Conservation (phyloP, 2,329 filamentous ascomycete genomes). For the Paecilomyces dactylethromorphus region DNA sequence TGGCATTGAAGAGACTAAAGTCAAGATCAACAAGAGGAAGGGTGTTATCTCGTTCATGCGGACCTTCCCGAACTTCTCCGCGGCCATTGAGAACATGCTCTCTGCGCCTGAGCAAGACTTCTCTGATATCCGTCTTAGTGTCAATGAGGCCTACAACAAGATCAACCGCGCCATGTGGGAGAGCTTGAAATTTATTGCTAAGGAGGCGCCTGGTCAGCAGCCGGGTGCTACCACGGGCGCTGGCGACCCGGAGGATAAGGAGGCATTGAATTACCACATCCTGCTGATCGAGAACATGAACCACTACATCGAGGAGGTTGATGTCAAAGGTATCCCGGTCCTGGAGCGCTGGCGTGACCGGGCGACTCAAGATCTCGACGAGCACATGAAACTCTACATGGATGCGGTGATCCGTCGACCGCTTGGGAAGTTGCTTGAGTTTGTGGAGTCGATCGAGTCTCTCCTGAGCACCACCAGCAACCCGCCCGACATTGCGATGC, state of each 20-base stretch:
- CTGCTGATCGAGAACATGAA: conserved; percentile 98
- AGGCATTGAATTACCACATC: conserved; percentile 94
- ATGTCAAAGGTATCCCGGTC: conserved; percentile 64
- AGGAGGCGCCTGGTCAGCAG: conserved; percentile 57
- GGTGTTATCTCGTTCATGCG: conserved; percentile 94
- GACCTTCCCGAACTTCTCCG: conserved; percentile 81
- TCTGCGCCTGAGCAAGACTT: conserved; percentile 47
- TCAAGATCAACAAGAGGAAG: conserved; percentile 98
- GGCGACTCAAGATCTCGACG: conserved; percentile 69
- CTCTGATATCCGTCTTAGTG: conserved; percentile 64
- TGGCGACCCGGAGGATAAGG: conserved; percentile 81
- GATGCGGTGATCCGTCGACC: conserved; percentile 82
- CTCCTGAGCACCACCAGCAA: conserved; percentile 54
- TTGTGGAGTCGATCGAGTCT: conserved; percentile 80
- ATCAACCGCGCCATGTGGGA: conserved; percentile 97
- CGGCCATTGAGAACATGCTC: conserved; percentile 78
- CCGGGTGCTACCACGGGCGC: conserved; percentile 40
- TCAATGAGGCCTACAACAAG: conserved; percentile 81
- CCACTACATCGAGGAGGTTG: conserved; percentile 88
- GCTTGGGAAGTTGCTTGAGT: conserved; percentile 83
- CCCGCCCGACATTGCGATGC: conserved; percentile 60
- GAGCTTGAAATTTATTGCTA: conserved; percentile 88
- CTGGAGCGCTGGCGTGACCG: conserved; percentile 77
- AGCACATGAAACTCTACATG: conserved; percentile 84
- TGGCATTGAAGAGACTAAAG: conserved; percentile 95